phyloP scores from a whole-genome alignment of 108 stramenopile genomes.

The Cafeteria roenbergensis region DNA sequence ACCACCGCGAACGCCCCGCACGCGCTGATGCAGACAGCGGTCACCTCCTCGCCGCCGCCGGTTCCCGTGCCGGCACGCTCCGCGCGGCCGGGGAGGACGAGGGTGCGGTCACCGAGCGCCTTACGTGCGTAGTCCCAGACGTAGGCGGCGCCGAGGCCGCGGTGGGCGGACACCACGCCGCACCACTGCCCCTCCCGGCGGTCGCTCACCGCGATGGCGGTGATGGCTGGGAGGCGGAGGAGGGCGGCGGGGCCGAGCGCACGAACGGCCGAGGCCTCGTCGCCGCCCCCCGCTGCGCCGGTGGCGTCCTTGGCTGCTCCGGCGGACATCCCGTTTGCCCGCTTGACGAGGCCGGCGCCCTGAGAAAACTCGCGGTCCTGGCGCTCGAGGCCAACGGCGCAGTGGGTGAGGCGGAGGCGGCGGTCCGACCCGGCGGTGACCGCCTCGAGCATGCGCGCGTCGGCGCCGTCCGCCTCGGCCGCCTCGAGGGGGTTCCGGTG shows the following conservation, averaged over 20 bases:
- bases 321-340: slow-evolving; percentile 11
- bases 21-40: slow-evolving; percentile 12
- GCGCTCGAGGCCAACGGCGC: slow-evolving; percentile 33
- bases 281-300: too few relatives aligned
- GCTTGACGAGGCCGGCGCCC: slow-evolving; percentile 14
- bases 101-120: slow-evolving; percentile 5
- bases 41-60: not conserved
- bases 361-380: slow-evolving; percentile 35
- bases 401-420: slow-evolving; percentile 33
- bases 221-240: slow-evolving; percentile 29
- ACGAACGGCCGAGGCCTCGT: too few relatives aligned
- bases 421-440: slow-evolving; percentile 25
- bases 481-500: slow-evolving; percentile 30
- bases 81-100: slow-evolving; percentile 4
- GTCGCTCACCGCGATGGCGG: slow-evolving; percentile 32
- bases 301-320: too few relatives aligned
- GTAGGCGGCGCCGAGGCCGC: slow-evolving; percentile 2
- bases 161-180: slow-evolving; percentile 26
- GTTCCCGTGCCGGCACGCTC: slow-evolving; percentile 1
- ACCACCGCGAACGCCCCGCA: slow-evolving; percentile 67
- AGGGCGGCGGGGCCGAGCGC: too few relatives aligned
- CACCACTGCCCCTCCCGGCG: slow-evolving; percentile 30
- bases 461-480: slow-evolving; percentile 30
- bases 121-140: slow-evolving; percentile 9
- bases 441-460: slow-evolving; percentile 6